Base-by-base conservation (phyloP, 345 rosid genomes). In the Syzygium grande region DNA sequence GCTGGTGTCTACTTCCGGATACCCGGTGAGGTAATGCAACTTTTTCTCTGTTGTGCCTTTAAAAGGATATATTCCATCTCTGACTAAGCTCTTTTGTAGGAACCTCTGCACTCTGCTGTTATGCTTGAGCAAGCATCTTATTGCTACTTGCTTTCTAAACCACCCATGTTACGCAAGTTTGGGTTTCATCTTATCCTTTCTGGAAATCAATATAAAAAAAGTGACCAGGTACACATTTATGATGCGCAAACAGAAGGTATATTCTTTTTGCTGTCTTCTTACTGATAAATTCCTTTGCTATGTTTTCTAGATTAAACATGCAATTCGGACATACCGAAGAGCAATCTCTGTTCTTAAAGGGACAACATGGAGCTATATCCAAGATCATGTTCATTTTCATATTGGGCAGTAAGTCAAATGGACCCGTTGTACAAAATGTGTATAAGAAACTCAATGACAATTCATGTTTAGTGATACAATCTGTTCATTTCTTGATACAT, bases 41-140 rank as follows among this genome's bases (percentile, higher is more conserved):
- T 89, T 86, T 86, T 68, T 51, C 56, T 65, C 61, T 65, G 77
- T 38, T 43, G 29, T 56, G 30, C 30, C 46, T 86, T 61, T 23
- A 30, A 68, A 61, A 43, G 34, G 16, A 51, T 85, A 55, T 41
- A n/a, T 86, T 88, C 63, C 53, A 21, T 85, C 88, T 79, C 92
- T 87, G 68, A 43, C 54, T 85, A 86, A 88, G 85, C 49, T 49
- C 73, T 85, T 89, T 88, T 87, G 61, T 90, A 98, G 99, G 99
- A 98, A 88, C 91, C 95, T 87, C 88, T 97, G 90, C 97, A 97
- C 92, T 95, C 98, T 29, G 99, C 99, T 90, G 98, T 98, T 86
- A 95, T 98, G 99, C 95, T 97, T 84, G 99, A 98, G 96, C 99
- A 98, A 95, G 98, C 98, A 89, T 96, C 99, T 87, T 97, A 96